Evolutionary conservation across 768 basidiomycete genomes (phyloP).

Genomic region (Butyriboletus loyo): DNA sequence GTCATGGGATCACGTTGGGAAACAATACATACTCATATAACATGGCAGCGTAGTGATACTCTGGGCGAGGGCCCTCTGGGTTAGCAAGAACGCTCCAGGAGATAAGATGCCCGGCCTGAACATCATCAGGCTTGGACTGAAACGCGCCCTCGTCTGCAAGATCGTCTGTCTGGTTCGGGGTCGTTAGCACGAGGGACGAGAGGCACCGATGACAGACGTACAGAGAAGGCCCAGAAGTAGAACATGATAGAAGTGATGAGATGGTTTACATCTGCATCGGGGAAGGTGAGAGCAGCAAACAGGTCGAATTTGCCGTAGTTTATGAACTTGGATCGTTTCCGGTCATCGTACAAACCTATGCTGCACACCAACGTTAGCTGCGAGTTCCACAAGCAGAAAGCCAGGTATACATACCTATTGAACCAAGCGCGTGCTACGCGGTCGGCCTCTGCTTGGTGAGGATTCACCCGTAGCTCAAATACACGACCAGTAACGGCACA

Average conservation of each 20-base stretch:
- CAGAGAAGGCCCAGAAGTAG: conserved; percentile 39
- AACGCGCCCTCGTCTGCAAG: conserved; percentile 36
- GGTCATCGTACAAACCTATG: conserved; percentile 33
- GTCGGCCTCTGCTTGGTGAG: conserved; percentile 35
- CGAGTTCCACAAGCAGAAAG: background rate
- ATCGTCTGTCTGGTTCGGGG: conserved; percentile 31
- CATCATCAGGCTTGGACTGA: conserved; percentile 33
- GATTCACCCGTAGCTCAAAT: conserved; percentile 35
- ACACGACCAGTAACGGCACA: conserved; percentile 35
- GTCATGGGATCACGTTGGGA: conserved; percentile 5
- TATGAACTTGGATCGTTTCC: conserved; percentile 33
- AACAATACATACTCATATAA: conserved; percentile 33
- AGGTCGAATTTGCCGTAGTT: conserved; percentile 39
- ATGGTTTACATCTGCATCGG: conserved; percentile 35
- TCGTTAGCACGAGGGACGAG: conserved; percentile 1
- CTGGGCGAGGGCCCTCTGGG: conserved; percentile 28
- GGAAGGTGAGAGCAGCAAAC: conserved; percentile 38
- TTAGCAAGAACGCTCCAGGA: conserved; percentile 30
- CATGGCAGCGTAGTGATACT: conserved; percentile 39
- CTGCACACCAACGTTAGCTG: conserved; percentile 11
- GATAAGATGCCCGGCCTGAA: conserved; percentile 32
- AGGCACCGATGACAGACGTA: conserved; percentile 10
- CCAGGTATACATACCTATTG: conserved; percentile 20
- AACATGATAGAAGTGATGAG: conserved; percentile 37
- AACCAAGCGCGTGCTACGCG: conserved; percentile 34